Percentiles rank a stretch among this genome's conserved stretches.
phyloP scores from a whole-genome alignment of 257 asterid species.

The Nemophila menziesii region DNA sequence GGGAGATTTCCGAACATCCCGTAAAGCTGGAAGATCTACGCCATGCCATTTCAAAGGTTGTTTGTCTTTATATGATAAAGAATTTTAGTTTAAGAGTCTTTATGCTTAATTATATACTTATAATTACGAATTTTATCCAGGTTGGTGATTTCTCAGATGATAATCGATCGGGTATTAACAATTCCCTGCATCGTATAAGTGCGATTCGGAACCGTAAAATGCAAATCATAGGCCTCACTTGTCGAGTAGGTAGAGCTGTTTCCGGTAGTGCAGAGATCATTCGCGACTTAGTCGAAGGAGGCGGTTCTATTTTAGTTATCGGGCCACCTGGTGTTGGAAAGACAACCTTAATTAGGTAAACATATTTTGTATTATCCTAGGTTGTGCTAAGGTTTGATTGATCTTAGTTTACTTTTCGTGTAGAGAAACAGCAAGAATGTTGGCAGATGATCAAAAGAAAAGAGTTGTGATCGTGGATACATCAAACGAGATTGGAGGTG shows the following conservation, averaged over 20 bases:
- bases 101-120: not conserved
- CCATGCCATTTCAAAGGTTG: conserved; percentile 83
- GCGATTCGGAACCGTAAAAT: conserved; percentile 87
- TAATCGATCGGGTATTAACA: conserved; percentile 85
- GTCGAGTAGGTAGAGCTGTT: conserved; percentile 96
- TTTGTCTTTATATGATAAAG: conserved; percentile 3
- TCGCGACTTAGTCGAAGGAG: conserved; percentile 73
- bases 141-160: conserved; percentile 96
- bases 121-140: conserved; percentile 19
- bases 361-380: not conserved
- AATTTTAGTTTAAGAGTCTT: too few species aligned
- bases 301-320: conserved; percentile 86
- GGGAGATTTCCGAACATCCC: conserved; percentile 62
- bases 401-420: not conserved
- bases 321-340: conserved; percentile 99
- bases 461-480: conserved; percentile 96
- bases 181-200: conserved; percentile 89
- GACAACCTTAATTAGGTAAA: conserved; percentile 88
- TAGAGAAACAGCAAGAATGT: conserved; percentile 90
- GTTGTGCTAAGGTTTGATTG: too few species aligned
- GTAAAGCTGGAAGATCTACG: conserved; percentile 71
- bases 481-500: conserved; percentile 96
- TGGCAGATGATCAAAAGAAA: conserved; percentile 82
- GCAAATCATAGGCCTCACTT: conserved; percentile 95
- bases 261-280: conserved; percentile 97